phyloP scores from a whole-genome alignment of 768 basidiomycete species.

The Phanerochaete carnosa region DNA sequence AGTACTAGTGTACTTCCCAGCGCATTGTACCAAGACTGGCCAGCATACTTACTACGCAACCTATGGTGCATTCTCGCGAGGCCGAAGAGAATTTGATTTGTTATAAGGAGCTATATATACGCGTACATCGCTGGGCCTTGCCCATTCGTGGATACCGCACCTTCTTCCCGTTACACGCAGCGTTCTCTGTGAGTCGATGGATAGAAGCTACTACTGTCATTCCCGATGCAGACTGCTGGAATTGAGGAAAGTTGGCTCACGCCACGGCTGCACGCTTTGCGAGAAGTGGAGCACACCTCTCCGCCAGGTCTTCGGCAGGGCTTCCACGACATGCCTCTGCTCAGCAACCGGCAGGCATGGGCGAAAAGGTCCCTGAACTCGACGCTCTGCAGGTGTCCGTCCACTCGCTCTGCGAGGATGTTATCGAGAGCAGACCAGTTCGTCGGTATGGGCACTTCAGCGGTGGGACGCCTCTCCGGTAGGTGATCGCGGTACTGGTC shows the following conservation, averaged over 20 bases:
- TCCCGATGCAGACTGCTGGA: too few relatives aligned
- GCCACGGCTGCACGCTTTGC: not conserved
- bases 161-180: too few relatives aligned
- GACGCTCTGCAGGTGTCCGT: not conserved
- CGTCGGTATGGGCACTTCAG: not conserved
- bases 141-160: too few relatives aligned
- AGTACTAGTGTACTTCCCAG: conserved; percentile 13
- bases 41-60: not conserved
- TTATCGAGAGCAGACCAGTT: not conserved
- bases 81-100: too few relatives aligned
- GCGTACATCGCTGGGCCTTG: too few relatives aligned
- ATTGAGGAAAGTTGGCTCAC: too few relatives aligned
- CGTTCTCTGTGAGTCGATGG: too few relatives aligned
- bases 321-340: not conserved
- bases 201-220: too few relatives aligned
- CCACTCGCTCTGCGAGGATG: not conserved
- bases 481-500: too few relatives aligned
- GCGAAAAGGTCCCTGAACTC: not conserved
- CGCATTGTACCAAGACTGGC: not conserved
- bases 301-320: not conserved
- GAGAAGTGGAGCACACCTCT: not conserved
- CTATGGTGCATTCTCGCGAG: not conserved
- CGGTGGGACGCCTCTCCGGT: not conserved
- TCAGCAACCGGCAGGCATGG: not conserved
- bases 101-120: too few relatives aligned